Base-by-base conservation (phyloP, 495 filamentous ascomycete genomes). In the Xylaria scruposa region DNA sequence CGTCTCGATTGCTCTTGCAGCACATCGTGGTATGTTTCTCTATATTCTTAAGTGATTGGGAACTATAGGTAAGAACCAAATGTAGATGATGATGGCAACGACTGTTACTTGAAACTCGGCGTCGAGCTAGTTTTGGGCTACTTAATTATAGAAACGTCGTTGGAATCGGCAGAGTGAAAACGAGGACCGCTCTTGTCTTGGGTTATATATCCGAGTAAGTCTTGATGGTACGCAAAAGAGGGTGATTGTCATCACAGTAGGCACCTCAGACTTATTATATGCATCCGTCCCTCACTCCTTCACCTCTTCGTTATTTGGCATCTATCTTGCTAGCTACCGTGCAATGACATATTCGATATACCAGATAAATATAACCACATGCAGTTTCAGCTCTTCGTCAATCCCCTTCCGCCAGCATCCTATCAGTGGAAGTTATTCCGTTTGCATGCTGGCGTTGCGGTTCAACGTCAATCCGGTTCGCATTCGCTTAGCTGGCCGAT, bases 391-490 rank as follows among this genome's bases (percentile, higher is more conserved):
- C 24, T 46, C 12, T 46, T 31, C 53, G 4, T 40, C 17, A 46
- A 63, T 24, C 53, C 26, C 12, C 53, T 63, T 46, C 38, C 21
- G 21, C 13, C 5, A 24, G 12, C 21, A 29, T 46, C 60, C 12
- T 63, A 1, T 29, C 38, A 24, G n/a, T 7, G n/a, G 6, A 63
- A 46, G 12, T 26, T 15, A 9, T 5, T 17, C 60, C 5, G 60
- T 29, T 19, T 46, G n/a, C 59, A 3, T 40, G 36, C 2, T 42
- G 19, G 12, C 12, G 10, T 62, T 26, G n/a, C 40, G 60, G 60
- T 26, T 44, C n/a, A 63, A 44, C 26, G 7, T 63, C 60, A 26
- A 63, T 15, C 60, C 60, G 38, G 24, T 21, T 44, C 60, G 60
- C 38, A 42, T 63, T 63, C 60, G 60, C 12, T 62, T 26, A 7